phyloP scores from a whole-genome alignment of 345 rosid genomes.

The Angophora floribunda region DNA sequence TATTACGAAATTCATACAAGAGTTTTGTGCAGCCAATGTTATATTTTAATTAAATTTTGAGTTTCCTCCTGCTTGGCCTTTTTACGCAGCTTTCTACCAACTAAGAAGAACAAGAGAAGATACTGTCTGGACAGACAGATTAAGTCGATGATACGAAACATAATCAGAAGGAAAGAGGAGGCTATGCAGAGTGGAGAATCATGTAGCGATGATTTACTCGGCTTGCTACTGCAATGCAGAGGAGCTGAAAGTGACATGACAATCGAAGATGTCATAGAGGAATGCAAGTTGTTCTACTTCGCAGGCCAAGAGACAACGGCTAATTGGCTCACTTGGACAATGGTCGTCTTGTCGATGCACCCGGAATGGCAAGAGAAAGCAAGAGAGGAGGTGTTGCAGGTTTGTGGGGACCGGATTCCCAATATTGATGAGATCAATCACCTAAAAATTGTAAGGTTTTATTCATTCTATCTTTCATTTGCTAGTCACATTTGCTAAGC shows the following conservation, averaged over 20 bases:
- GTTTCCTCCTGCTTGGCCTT: background rate
- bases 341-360: conserved; percentile 37
- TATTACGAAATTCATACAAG: background rate
- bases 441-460: conserved; percentile 12
- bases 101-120: conserved; percentile 37
- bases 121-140: conserved; percentile 20
- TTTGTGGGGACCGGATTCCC: conserved; percentile 14
- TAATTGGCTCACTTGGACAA: conserved; percentile 36
- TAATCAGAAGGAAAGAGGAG: conserved; percentile 17
- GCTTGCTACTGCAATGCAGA: conserved; percentile 23
- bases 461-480: background rate
- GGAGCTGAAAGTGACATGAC: conserved; percentile 10
- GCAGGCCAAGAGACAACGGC: conserved; percentile 63
- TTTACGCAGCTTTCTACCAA: conserved; percentile 28
- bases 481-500: background rate
- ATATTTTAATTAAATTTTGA: background rate
- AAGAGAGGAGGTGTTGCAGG: conserved; percentile 31
- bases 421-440: conserved; percentile 5
- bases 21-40: background rate
- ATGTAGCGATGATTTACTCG: conserved; percentile 21
- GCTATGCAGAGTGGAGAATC: conserved; percentile 14
- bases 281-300: conserved; percentile 42
- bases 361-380: conserved; percentile 50
- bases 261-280: conserved; percentile 28
- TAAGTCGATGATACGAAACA: conserved; percentile 10